Evolutionary conservation across 148 eudicot species (phyloP), one percentile per base, ranked within the genome.

Genomic region (Rhododendron henanense): DNA sequence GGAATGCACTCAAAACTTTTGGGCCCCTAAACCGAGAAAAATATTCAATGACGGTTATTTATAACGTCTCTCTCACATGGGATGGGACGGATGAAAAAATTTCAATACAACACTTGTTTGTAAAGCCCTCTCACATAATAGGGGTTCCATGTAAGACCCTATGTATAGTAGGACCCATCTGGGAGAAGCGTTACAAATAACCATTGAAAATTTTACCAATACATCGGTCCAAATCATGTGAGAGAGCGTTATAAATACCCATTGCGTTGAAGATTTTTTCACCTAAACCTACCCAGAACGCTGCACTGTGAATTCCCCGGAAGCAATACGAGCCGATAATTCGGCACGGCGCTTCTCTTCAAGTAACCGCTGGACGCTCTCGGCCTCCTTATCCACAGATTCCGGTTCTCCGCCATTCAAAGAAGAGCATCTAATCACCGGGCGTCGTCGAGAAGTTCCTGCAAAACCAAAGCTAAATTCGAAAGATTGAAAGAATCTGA

Each of bases 301-400:
- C 76, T 90, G 88, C 25, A 93, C 96, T 4, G 99, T 97, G 87
- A 95, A 97, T 79, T 91, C 95, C 1, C 99, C 99, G 35, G 99
- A 95, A 88, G 98, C 95, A 88, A 97, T 97, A 78, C 94, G 91
- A 81, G 94, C 92, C 33, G 98, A 93, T 87, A 97, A 91, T 79
- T 95, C 92, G 1, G 94, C 96, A 1, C 98, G 89, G 39, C 90
- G 90, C 87, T 92, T 91, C 90, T 93, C 92, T 85, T 94, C 98
- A 1, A 85, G 84, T n/a, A 44, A 77, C 88, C 87, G 86, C 87
- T 92, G 92, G n/a, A 84, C 89, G 1, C 85, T 90, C 90, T 92
- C 90, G 59, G 84, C 92, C 13, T 87, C 76, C 76, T 71, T 71
- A 19, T 31, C 90, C 86, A 63, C 61, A 3, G 94, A 88, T 84